Percentiles rank a stretch among this genome's conserved stretches.
phyloP scores from a whole-genome alignment of 2,329 filamentous ascomycete species.

The Stemphylium vesicarium region DNA sequence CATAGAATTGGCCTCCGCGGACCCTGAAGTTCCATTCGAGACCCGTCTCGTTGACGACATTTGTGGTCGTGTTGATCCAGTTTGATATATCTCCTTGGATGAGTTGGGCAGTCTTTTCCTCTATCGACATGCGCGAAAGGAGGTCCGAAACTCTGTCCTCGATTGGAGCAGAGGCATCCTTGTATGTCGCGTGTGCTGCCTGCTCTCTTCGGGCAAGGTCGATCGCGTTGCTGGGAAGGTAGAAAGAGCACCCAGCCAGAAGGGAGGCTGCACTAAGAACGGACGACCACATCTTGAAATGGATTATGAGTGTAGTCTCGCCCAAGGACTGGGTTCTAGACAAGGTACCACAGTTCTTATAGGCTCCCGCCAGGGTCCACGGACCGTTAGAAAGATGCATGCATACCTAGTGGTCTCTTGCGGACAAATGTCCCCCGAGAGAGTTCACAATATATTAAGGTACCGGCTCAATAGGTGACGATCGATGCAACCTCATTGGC shows the following conservation, averaged over 20 bases:
- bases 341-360: slow-evolving; percentile 19
- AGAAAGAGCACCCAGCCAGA: slow-evolving; percentile 20
- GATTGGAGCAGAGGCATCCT: slow-evolving; percentile 66
- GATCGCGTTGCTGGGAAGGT: slow-evolving; percentile 25
- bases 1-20: slow-evolving; percentile 74
- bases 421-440: slow-evolving; percentile 26
- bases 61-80: slow-evolving; percentile 73
- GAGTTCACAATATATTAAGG: slow-evolving; percentile 17
- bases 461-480: slow-evolving; percentile 11
- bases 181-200: slow-evolving; percentile 58
- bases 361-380: slow-evolving; percentile 7
- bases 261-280: slow-evolving; percentile 16
- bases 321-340: background rate
- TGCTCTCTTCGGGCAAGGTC: slow-evolving; percentile 37
- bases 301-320: background rate
- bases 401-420: background rate
- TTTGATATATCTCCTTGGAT: slow-evolving; percentile 70
- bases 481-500: slow-evolving; percentile 5
- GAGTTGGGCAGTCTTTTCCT: slow-evolving; percentile 75
- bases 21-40: slow-evolving; percentile 70
- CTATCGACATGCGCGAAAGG: slow-evolving; percentile 73
- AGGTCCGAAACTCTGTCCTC: slow-evolving; percentile 71
- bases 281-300: background rate
- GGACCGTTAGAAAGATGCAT: slow-evolving; percentile 1
- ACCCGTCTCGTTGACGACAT: slow-evolving; percentile 70